Evolutionary conservation across 441 rosid genomes (phyloP), one percentile per base, ranked within the genome.

Genomic region (Gossypium davidsonii): DNA sequence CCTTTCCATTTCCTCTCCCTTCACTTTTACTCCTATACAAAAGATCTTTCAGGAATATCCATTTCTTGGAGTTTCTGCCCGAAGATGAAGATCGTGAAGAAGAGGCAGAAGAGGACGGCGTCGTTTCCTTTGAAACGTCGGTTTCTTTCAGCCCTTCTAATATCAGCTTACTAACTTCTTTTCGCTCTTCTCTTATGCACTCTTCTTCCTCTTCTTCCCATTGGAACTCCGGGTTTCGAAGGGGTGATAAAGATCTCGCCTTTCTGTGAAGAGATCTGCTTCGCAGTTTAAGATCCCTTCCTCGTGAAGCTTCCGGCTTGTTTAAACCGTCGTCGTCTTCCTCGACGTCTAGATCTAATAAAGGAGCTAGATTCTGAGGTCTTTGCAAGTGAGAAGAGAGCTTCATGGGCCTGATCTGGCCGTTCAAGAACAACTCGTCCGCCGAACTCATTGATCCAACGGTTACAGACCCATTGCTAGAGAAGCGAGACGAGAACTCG

Each of bases 331-430:
- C 63, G 28, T 64, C 64, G 3, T 76, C 78, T 44, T 78, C 78
- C 37, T 78, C 78, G 10, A 21, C 63, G 15, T 76, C 78, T 23
- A 71, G 81, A 78, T 81, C 82, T 26, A 73, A 12, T 63, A 78
- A 73, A 8, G 84, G 82, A 48, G 74, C 68, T 60, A 83, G 70
- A 62, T 42, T 46, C 76, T 80, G 86, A 14, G 82, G 82, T 42
- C 77, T 77, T 75, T 80, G 77, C 56, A 83, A 73, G 76, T 83
- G 86, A 15, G 86, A 71, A 11, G 84, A 78, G 6, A 83, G 84
- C 79, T 80, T 83, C 86, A 83, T 80, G 42, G 86, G 86, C 74
- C 82, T 72, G 55, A 83, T 83, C 79, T 83, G 74, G 28, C 86
- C 86, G 74, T 83, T 78, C 67, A 78, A 73, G 73, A 83, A 83